Evolutionary conservation across 2,329 filamentous ascomycete genomes (phyloP).

Genomic region (Sporothrix protearum): DNA sequence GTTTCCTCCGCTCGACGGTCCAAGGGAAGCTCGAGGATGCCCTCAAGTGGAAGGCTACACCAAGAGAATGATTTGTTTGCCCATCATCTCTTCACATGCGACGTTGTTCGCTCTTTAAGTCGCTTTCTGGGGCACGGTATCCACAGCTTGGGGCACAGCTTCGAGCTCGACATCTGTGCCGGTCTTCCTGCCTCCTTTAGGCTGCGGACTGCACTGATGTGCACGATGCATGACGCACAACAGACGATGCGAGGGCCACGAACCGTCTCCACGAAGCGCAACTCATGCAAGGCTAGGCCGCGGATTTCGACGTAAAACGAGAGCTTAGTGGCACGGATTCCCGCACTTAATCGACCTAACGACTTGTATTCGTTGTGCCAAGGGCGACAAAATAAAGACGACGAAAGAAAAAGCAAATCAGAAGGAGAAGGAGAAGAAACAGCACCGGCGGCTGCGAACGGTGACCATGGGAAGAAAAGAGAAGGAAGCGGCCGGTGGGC

Average conservation of each 20-base stretch:
- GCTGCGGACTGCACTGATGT: not conserved
- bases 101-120: not conserved
- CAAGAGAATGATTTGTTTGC: not conserved
- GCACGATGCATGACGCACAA: conserved; percentile 3
- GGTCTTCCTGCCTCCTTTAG: not conserved
- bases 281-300: not conserved
- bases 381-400: not conserved
- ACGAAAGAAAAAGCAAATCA: not conserved
- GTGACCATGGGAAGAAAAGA: not conserved
- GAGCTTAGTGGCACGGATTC: not conserved
- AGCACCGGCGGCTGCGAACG: not conserved
- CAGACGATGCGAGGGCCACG: not conserved
- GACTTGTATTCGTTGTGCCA: conserved; percentile 5
- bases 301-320: conserved; percentile 1
- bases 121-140: not conserved
- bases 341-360: not conserved
- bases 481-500: not conserved
- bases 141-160: not conserved
- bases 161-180: not conserved
- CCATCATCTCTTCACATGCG: not conserved
- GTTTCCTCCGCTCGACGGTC: conserved; percentile 60
- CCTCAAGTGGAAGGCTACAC: conserved; percentile 52
- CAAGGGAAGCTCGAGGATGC: conserved; percentile 52
- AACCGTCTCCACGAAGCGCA: conserved; percentile 10
- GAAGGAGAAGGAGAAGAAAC: not conserved